These are phyloP conservation scores for Phytophthora pistaciae DNA, from an alignment of 352 stramenopile species.

Conservation along the genomic window DNA sequence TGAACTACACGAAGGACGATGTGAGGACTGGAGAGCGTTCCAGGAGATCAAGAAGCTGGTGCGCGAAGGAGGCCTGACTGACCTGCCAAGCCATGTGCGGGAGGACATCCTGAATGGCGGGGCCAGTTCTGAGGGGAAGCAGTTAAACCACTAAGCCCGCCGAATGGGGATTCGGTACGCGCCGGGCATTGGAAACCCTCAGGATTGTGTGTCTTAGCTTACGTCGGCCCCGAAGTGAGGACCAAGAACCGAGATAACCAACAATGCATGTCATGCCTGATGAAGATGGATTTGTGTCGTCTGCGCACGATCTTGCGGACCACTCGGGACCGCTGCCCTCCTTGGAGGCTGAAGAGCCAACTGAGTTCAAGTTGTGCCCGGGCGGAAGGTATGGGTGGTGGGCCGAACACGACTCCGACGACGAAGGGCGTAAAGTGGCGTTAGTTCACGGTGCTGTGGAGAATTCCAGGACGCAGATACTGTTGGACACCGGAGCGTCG, in stretches of 20 bases:
- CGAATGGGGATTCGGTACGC: not conserved
- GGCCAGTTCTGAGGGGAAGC: not conserved
- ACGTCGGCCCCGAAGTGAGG: not conserved
- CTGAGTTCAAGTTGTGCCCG: not conserved
- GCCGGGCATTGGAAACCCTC: not conserved
- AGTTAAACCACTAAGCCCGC: conserved; percentile 1
- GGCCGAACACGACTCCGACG: no score
- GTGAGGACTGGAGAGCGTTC: not conserved
- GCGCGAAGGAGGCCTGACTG: not conserved
- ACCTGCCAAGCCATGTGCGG: not conserved
- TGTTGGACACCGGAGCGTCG: no score
- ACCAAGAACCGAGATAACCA: not conserved
- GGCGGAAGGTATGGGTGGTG: not conserved
- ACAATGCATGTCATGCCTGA: not conserved
- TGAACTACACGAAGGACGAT: not conserved
- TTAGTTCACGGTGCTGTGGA: not conserved
- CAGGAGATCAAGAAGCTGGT: not conserved
- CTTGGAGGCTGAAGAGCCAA: not conserved
- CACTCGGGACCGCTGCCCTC: not conserved
- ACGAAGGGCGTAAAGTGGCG: no score
- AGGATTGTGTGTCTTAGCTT: not conserved
- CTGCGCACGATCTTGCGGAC: not conserved
- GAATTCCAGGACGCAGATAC: no score
- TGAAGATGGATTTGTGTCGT: not conserved
- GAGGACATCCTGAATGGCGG: not conserved